Evolutionary conservation across 768 basidiomycete species (phyloP).

Genomic region (Favolaschia claudopus): DNA sequence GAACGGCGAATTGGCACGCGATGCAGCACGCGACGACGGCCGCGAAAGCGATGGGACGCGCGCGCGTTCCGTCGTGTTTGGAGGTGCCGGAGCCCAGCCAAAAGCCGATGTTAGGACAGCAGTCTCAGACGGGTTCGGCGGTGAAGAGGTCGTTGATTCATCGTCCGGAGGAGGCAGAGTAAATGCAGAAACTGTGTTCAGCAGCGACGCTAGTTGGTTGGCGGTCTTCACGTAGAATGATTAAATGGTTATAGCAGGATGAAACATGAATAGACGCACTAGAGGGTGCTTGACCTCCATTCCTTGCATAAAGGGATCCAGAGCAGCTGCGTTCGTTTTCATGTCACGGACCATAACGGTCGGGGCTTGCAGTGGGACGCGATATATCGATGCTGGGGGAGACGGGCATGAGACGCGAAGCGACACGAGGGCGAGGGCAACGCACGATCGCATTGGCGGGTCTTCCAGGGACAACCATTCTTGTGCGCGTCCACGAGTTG

Average conservation of each 20-base stretch:
- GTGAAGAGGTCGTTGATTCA: slow-evolving; percentile 24
- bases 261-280: slow-evolving; percentile 47
- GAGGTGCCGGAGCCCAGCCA: slow-evolving; percentile 57
- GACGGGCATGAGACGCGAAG: not conserved
- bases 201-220: slow-evolving; percentile 62
- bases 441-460: slow-evolving; percentile 81
- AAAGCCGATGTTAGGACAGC: slow-evolving; percentile 57
- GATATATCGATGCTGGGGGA: slow-evolving; percentile 70
- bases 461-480: slow-evolving; percentile 85
- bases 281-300: slow-evolving; percentile 77
- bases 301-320: slow-evolving; percentile 61
- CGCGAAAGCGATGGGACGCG: slow-evolving; percentile 41
- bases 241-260: too few species aligned
- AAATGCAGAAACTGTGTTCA: slow-evolving; percentile 52
- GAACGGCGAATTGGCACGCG: slow-evolving; percentile 38
- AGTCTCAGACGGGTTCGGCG: slow-evolving; percentile 42
- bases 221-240: slow-evolving; percentile 50
- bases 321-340: slow-evolving; percentile 57
- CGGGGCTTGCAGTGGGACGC: slow-evolving; percentile 75
- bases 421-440: slow-evolving; percentile 9
- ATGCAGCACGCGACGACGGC: slow-evolving; percentile 13
- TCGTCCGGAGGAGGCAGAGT: slow-evolving; percentile 27
- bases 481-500: slow-evolving; percentile 78
- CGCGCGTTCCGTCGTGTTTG: slow-evolving; percentile 38
- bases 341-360: slow-evolving; percentile 67